Conservation (phyloP, 805 yeast genomes). For the Metschnikowia sp. region DNA sequence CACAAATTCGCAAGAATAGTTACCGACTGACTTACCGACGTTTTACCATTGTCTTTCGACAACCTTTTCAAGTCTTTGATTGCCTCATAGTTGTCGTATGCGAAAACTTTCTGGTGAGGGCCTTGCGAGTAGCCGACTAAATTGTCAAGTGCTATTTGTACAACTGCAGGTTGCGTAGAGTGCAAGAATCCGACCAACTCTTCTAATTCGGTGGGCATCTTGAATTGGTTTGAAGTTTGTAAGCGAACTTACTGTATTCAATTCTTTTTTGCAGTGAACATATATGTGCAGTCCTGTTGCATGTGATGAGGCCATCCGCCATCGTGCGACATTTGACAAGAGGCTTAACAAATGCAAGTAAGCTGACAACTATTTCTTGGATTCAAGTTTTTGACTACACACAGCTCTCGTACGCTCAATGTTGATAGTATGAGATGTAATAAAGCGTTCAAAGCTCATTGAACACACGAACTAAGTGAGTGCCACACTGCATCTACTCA, state of each 20-base stretch:
- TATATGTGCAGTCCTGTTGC: background rate
- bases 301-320: too few relatives aligned
- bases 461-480: too few relatives aligned
- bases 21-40: constrained; percentile 60
- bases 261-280: background rate
- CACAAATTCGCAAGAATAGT: constrained; percentile 83
- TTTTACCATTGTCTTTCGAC: constrained; percentile 50
- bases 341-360: too few relatives aligned
- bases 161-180: constrained; percentile 73
- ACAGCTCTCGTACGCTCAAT: too few relatives aligned
- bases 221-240: background rate
- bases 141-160: constrained; percentile 81
- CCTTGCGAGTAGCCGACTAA: constrained; percentile 80
- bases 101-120: constrained; percentile 61
- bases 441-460: too few relatives aligned
- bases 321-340: too few relatives aligned
- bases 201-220: constrained; percentile 45
- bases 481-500: too few relatives aligned
- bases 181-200: constrained; percentile 76
- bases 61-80: constrained; percentile 67
- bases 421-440: too few relatives aligned
- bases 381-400: too few relatives aligned
- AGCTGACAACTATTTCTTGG: too few relatives aligned
- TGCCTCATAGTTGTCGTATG: constrained; percentile 65
- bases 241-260: background rate